These are phyloP conservation scores for Knoxia roxburghii DNA, from an alignment of 257 asterid genomes.

Conservation along the genomic window DNA sequence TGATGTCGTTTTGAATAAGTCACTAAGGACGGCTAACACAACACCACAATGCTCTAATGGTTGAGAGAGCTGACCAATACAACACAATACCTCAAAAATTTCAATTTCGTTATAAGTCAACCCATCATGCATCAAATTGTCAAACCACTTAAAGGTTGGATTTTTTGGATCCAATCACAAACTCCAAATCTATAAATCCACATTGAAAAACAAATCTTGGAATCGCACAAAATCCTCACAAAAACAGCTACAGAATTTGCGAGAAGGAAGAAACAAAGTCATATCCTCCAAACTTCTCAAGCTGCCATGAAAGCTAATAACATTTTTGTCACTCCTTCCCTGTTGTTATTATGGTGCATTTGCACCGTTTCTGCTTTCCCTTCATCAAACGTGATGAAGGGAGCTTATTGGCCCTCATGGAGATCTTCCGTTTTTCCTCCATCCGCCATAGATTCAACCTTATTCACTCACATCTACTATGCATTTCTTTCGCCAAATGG, in stretches of 20 bases:
- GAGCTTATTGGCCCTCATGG: conserved; percentile 67
- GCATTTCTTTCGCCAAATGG: conserved; percentile 56
- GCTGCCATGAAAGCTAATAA: not conserved
- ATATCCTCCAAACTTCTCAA: not conserved
- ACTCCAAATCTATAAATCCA: not conserved
- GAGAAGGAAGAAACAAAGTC: not conserved
- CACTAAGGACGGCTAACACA: conserved; percentile 8
- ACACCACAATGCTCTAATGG: no score
- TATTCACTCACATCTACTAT: conserved; percentile 63
- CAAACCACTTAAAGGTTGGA: not conserved
- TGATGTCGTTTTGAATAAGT: conserved; percentile 6
- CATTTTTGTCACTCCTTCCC: not conserved
- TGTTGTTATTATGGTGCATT: not conserved
- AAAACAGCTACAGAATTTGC: not conserved
- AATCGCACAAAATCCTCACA: not conserved
- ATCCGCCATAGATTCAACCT: conserved; percentile 49
- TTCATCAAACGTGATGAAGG: conserved; percentile 37
- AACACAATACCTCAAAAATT: not conserved
- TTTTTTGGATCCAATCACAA: not conserved
- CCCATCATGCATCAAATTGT: not conserved
- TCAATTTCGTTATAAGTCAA: not conserved
- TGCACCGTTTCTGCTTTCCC: not conserved
- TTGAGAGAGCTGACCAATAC: not conserved
- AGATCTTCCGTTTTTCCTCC: conserved; percentile 24
- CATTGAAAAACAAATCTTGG: not conserved